These are phyloP conservation scores for Leccinum subrobustum DNA, from an alignment of 1,284 basidiomycete species.

Conservation along the genomic window DNA sequence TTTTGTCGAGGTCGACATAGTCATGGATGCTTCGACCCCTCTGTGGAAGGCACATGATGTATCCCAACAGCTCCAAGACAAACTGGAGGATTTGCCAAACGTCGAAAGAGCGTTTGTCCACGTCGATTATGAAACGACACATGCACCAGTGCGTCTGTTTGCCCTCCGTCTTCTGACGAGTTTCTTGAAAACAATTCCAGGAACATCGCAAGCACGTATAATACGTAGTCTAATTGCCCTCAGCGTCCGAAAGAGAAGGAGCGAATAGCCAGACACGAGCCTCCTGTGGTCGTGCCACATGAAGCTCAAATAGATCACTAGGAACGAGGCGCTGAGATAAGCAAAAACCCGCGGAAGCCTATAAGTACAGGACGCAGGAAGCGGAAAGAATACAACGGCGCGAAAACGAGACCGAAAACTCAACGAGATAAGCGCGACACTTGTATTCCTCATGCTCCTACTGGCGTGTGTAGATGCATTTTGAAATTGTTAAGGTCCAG, in stretches of 20 bases:
- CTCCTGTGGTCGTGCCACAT: no score
- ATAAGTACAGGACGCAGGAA: no score
- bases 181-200: constrained; percentile 13
- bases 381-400: no score
- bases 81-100: constrained; percentile 88
- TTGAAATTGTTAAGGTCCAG: background rate
- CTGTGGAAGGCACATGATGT: constrained; percentile 92
- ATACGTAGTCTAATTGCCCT: background rate
- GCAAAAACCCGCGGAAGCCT: no score
- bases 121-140: constrained; percentile 89
- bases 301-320: no score
- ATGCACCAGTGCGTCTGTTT: constrained; percentile 59
- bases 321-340: no score
- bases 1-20: constrained; percentile 94
- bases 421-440: no score
- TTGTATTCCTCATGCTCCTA: background rate
- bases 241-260: no score
- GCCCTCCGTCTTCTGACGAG: background rate
- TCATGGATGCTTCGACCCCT: constrained; percentile 88
- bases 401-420: no score
- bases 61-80: constrained; percentile 90
- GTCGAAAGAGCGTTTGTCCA: constrained; percentile 94
- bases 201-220: constrained; percentile 34
- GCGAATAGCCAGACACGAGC: no score
- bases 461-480: background rate